phyloP scores from a whole-genome alignment of 768 basidiomycete species.

The Vararia minispora region DNA sequence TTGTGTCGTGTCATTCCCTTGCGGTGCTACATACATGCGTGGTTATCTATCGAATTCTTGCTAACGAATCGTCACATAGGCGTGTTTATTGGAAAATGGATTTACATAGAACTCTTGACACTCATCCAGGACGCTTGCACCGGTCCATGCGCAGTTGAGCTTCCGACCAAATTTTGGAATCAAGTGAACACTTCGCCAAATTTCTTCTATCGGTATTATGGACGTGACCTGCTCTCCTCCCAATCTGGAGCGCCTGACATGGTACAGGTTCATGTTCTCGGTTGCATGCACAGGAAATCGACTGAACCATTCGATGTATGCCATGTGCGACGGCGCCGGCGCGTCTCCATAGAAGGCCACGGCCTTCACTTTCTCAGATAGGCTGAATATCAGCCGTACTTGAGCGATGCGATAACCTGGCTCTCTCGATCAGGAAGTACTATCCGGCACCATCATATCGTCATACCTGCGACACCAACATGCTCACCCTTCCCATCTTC shows the following conservation, averaged over 20 bases:
- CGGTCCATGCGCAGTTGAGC: slow-evolving; percentile 6
- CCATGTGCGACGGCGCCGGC: slow-evolving; percentile 2
- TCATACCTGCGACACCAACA: neutral
- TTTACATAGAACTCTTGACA: slow-evolving; percentile 7
- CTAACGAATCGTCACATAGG: slow-evolving; percentile 3
- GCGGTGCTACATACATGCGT: too few relatives aligned
- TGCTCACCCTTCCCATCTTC: neutral
- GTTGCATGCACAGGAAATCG: neutral
- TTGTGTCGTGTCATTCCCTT: too few relatives aligned
- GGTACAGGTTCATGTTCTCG: neutral
- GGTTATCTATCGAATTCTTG: too few relatives aligned
- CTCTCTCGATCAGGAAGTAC: neutral
- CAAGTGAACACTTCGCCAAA: slow-evolving; percentile 6
- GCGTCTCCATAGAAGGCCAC: neutral
- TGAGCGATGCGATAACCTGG: slow-evolving; percentile 3
- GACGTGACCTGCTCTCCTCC: neutral
- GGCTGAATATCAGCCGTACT: slow-evolving; percentile 1
- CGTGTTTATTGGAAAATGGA: slow-evolving; percentile 4
- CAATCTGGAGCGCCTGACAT: neutral
- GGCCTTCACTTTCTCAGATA: neutral
- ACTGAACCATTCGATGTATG: slow-evolving; percentile 4
- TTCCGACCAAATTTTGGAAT: slow-evolving; percentile 5
- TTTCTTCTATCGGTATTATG: slow-evolving; percentile 3
- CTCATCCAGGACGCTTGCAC: slow-evolving; percentile 7
- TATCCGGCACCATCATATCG: neutral